Conservation (phyloP, 2,329 filamentous ascomycete species). For the Mariannaea sp. region DNA sequence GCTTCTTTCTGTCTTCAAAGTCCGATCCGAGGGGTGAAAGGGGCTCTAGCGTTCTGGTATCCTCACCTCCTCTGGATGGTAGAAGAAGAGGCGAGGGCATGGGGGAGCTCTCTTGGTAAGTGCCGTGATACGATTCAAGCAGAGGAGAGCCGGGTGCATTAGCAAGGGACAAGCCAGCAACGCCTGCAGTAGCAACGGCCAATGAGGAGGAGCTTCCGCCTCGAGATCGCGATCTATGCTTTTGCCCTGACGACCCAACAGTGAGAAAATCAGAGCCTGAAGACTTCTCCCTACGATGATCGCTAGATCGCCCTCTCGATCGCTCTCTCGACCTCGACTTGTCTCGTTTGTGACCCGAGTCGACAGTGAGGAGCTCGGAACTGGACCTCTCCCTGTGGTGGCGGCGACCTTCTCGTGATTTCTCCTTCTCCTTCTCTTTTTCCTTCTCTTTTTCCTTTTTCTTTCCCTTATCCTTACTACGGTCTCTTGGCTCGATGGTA, state of each 20-base stretch:
- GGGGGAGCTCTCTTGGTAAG: constrained; percentile 91
- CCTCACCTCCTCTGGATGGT: constrained; percentile 55
- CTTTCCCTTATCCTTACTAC: constrained; percentile 36
- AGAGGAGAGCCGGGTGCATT: constrained; percentile 79
- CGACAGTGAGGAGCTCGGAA: constrained; percentile 33
- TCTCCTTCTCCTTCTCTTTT: constrained; percentile 21
- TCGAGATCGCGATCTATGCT: constrained; percentile 27
- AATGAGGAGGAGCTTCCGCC: constrained; percentile 47
- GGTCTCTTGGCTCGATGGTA: constrained; percentile 47
- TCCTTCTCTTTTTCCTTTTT: background rate
- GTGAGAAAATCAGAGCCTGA: constrained; percentile 15
- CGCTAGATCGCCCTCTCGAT: constrained; percentile 32
- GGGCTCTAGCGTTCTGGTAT: constrained; percentile 53
- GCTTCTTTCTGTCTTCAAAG: constrained; percentile 49
- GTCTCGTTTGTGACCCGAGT: constrained; percentile 32
- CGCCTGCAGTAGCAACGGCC: constrained; percentile 53
- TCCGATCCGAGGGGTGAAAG: constrained; percentile 60
- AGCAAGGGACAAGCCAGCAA: constrained; percentile 51
- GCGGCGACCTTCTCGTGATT: constrained; percentile 41
- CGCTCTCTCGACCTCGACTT: constrained; percentile 26
- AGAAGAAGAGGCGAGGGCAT: constrained; percentile 83
- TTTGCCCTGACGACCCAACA: constrained; percentile 26
- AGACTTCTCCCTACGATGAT: constrained; percentile 33
- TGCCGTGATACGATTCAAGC: constrained; percentile 89
- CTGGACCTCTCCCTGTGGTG: constrained; percentile 35